These are phyloP conservation scores for Gamsiella multidivaricata DNA, from an alignment of 192 early-diverging fungal species.

Conservation along the genomic window DNA sequence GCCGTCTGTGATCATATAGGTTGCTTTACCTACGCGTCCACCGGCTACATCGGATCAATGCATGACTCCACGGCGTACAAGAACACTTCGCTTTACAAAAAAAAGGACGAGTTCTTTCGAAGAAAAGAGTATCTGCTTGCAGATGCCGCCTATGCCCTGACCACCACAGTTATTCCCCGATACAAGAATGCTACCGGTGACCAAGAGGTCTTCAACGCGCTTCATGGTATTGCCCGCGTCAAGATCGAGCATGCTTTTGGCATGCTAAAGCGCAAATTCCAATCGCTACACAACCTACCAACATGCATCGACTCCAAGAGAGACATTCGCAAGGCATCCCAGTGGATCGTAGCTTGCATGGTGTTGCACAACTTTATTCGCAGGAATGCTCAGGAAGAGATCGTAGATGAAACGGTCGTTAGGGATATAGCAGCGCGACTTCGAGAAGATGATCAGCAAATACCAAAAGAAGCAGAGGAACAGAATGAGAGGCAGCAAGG, in stretches of 20 bases:
- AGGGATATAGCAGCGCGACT: no score
- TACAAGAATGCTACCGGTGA: background rate
- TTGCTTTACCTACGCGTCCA: background rate
- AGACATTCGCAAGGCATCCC: background rate
- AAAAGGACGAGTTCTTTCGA: background rate
- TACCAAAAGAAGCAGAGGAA: no score
- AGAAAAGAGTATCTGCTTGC: background rate
- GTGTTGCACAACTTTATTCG: background rate
- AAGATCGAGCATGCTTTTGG: conserved; percentile 7
- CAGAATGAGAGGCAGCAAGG: no score
- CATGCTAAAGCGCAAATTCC: conserved; percentile 3
- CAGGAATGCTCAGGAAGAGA: no score
- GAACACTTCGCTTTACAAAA: background rate
- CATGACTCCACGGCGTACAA: conserved; percentile 6
- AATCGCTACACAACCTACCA: conserved; percentile 6
- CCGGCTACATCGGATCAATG: conserved; percentile 10
- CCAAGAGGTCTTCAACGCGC: background rate
- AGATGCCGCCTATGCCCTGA: background rate
- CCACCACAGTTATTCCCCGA: background rate
- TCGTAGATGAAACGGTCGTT: no score
- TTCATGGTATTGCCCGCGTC: background rate
- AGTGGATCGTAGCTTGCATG: background rate
- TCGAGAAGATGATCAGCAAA: no score
- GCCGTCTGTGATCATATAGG: conserved; percentile 24
- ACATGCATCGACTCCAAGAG: background rate